Percentiles rank a stretch among this genome's conserved stretches.
These are phyloP conservation scores for Suhomyces terraborum DNA, from an alignment of 1,139 yeast genomes.

Conservation along the genomic window DNA sequence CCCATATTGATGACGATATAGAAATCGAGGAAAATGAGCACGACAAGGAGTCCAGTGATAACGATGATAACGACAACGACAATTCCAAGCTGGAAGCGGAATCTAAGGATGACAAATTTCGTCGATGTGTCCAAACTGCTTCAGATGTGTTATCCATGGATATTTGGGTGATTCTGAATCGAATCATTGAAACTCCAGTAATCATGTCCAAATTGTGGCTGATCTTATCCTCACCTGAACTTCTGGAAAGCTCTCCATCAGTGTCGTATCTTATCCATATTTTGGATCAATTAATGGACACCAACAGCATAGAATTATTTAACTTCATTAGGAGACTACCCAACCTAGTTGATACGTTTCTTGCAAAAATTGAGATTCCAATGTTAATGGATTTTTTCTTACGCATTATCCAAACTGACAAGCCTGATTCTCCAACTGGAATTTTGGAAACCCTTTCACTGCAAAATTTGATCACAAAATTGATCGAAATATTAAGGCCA, in stretches of 20 bases:
- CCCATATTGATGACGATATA: constrained; percentile 4
- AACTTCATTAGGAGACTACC: constrained; percentile 56
- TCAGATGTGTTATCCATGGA: constrained; percentile 48
- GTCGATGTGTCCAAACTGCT: constrained; percentile 44
- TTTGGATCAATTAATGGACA: constrained; percentile 49
- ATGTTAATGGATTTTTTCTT: constrained; percentile 58
- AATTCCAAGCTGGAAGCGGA: constrained; percentile 7
- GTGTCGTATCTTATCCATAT: constrained; percentile 46
- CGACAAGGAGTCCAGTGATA: constrained; percentile 19
- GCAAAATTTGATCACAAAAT: constrained; percentile 54
- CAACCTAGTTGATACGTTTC: constrained; percentile 54
- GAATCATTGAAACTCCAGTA: constrained; percentile 47
- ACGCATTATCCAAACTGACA: constrained; percentile 65
- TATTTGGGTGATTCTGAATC: constrained; percentile 47
- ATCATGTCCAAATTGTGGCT: constrained; percentile 48
- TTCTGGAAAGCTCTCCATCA: constrained; percentile 43
- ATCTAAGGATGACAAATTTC: constrained; percentile 36
- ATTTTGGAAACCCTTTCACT: constrained; percentile 54
- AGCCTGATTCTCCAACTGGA: constrained; percentile 65
- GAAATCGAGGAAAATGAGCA: constrained; percentile 14
- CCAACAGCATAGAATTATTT: constrained; percentile 50
- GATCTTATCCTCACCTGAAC: constrained; percentile 39
- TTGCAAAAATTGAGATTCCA: constrained; percentile 58
- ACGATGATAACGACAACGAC: constrained; percentile 14
- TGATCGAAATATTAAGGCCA: constrained; percentile 53